A percentile compares a stretch with the other conserved stretches of the same genome.
phyloP scores from a whole-genome alignment of 1,284 basidiomycete species.

The Boletus subluridellus region DNA sequence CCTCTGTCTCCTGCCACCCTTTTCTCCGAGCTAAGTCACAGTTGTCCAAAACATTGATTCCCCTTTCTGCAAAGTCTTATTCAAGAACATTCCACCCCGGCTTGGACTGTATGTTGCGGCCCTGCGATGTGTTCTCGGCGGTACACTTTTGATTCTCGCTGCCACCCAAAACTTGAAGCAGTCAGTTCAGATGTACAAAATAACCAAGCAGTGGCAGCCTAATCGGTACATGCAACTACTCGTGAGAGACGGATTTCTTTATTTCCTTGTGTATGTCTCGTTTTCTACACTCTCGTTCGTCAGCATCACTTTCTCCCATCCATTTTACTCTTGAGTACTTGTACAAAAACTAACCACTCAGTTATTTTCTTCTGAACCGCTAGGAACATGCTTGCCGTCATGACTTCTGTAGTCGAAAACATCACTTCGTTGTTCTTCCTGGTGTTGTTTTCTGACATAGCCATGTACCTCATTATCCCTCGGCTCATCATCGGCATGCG shows the following conservation, averaged over 20 bases:
- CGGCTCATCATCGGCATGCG: conserved; percentile 11
- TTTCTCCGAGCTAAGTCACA: too few relatives aligned
- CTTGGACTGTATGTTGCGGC: neutral
- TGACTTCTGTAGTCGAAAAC: neutral
- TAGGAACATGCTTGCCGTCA: neutral
- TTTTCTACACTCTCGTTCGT: too few relatives aligned
- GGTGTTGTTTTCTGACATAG: neutral
- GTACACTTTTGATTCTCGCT: neutral
- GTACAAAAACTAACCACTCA: too few relatives aligned
- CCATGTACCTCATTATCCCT: neutral
- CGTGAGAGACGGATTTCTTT: too few relatives aligned
- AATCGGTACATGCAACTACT: neutral
- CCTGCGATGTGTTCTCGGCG: too few relatives aligned
- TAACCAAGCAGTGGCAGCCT: neutral
- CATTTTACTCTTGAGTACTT: neutral
- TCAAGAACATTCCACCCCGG: neutral
- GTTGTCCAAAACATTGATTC: too few relatives aligned
- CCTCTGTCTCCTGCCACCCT: too few relatives aligned
- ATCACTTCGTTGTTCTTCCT: neutral
- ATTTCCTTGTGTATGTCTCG: too few relatives aligned
- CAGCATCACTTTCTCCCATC: too few relatives aligned
- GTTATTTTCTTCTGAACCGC: neutral
- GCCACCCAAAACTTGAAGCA: neutral
- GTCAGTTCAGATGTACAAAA: neutral
- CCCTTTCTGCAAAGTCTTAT: neutral